A percentile compares a stretch with the other conserved stretches of the same genome.
These are phyloP conservation scores for Parmelia sp. DNA, from an alignment of 495 filamentous ascomycete species.

Conservation along the genomic window DNA sequence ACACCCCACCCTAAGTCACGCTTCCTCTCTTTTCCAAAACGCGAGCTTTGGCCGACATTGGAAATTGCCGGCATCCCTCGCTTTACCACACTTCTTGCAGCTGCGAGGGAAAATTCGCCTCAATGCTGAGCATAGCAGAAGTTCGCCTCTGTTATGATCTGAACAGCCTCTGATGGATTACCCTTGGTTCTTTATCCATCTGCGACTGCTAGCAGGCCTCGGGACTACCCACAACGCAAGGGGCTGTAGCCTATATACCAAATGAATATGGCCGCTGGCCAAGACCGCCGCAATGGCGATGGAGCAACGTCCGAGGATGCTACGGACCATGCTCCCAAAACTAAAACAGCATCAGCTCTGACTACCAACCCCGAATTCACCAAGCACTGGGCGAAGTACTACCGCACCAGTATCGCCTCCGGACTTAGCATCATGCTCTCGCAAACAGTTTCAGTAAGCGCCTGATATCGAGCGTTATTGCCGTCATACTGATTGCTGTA, in stretches of 20 bases:
- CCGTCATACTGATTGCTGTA: constrained; percentile 18
- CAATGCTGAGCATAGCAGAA: background rate
- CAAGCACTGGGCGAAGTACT: constrained; percentile 61
- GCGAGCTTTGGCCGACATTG: background rate
- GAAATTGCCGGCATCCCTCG: background rate
- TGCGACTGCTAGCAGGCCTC: constrained; percentile 55
- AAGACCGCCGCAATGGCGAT: constrained; percentile 43
- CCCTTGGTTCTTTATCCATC: constrained; percentile 49
- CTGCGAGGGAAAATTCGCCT: background rate
- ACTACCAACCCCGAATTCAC: constrained; percentile 36
- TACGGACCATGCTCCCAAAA: constrained; percentile 23
- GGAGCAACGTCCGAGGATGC: constrained; percentile 32
- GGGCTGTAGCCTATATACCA: constrained; percentile 40
- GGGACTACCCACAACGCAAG: constrained; percentile 25
- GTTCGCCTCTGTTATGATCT: constrained; percentile 16
- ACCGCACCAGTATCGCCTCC: constrained; percentile 74
- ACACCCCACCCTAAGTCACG: constrained; percentile 12
- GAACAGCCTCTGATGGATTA: constrained; percentile 54
- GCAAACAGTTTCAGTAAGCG: constrained; percentile 58
- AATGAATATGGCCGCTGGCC: constrained; percentile 31
- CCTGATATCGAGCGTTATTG: background rate
- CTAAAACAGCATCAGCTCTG: constrained; percentile 17
- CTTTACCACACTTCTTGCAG: background rate
- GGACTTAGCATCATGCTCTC: constrained; percentile 66
- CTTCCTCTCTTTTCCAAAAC: background rate